Evolutionary conservation across 331 rosid species (phyloP).

Genomic region (Malus hybrid): DNA sequence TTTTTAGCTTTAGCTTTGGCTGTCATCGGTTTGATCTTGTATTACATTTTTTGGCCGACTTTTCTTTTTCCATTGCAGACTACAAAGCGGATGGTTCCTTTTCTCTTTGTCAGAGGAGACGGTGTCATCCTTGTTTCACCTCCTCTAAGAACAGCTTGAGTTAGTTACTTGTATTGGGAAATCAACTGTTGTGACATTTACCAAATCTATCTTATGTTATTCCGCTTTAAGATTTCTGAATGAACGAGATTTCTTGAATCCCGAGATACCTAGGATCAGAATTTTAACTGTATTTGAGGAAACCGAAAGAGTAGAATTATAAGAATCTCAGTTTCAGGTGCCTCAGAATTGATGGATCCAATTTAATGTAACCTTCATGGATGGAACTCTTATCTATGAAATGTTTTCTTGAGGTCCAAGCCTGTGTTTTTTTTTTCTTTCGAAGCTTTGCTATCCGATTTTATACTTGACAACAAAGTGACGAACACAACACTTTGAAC

Average conservation of each 20-base stretch:
- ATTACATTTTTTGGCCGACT: not conserved
- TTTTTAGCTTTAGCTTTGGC: not conserved
- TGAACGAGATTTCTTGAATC: not conserved
- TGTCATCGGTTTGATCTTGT: not conserved
- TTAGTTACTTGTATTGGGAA: not conserved
- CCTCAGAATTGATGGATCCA: not conserved
- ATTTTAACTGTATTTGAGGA: slow-evolving; percentile 8
- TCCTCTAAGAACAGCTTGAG: slow-evolving; percentile 83
- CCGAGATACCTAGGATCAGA: not conserved
- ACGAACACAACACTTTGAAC: no score
- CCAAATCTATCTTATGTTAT: not conserved
- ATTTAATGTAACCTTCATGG: no score
- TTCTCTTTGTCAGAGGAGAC: slow-evolving; percentile 96
- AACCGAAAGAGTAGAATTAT: slow-evolving; percentile 1
- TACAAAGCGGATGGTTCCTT: slow-evolving; percentile 79
- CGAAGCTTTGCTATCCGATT: not conserved
- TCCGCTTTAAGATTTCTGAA: not conserved
- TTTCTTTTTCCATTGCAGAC: slow-evolving; percentile 47
- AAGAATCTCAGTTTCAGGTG: not conserved
- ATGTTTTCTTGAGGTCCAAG: no score
- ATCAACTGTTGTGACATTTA: not conserved
- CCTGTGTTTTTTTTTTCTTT: no score
- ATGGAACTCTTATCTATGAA: no score
- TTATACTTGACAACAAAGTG: not conserved
- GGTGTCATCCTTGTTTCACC: slow-evolving; percentile 99